A percentile compares a stretch with the other conserved stretches of the same genome.
These are phyloP conservation scores for Sarocladium strictum DNA, from an alignment of 2,329 filamentous ascomycete species.

Conservation along the genomic window DNA sequence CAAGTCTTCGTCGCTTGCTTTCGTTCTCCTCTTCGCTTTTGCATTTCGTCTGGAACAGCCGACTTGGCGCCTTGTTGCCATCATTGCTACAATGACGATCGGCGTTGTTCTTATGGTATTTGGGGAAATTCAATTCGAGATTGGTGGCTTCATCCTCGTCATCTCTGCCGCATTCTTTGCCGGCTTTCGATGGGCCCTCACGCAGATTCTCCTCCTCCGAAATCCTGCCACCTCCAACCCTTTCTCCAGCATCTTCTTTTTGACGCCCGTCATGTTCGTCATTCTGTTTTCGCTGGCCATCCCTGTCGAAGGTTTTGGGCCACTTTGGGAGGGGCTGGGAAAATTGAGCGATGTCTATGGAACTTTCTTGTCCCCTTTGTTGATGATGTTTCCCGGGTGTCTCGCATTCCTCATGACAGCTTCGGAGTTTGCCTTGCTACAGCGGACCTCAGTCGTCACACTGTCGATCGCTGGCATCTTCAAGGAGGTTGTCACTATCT, in stretches of 20 bases:
- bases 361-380: conserved; percentile 54
- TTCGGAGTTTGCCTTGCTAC: conserved; percentile 88
- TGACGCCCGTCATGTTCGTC: conserved; percentile 95
- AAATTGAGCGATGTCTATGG: conserved; percentile 65
- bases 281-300: conserved; percentile 75
- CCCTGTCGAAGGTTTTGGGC: conserved; percentile 72
- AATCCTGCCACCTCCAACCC: conserved; percentile 95
- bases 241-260: conserved; percentile 93
- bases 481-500: conserved; percentile 97
- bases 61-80: conserved; percentile 76
- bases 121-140: conserved; percentile 84
- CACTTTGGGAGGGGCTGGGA: conserved; percentile 60
- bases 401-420: conserved; percentile 97
- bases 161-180: conserved; percentile 93
- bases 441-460: conserved; percentile 93
- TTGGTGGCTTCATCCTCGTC: conserved; percentile 82
- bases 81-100: conserved; percentile 86
- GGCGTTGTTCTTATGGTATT: conserved; percentile 98
- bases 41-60: conserved; percentile 85
- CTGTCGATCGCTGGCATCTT: conserved; percentile 96
- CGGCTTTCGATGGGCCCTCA: conserved; percentile 97
- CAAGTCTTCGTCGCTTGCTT: conserved; percentile 93
- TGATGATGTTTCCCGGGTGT: conserved; percentile 82
- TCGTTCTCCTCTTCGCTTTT: conserved; percentile 93
- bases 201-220: conserved; percentile 87